A percentile compares a stretch with the other conserved stretches of the same genome.
phyloP scores from a whole-genome alignment of 1,284 basidiomycete species.

The Ustilago sp. region DNA sequence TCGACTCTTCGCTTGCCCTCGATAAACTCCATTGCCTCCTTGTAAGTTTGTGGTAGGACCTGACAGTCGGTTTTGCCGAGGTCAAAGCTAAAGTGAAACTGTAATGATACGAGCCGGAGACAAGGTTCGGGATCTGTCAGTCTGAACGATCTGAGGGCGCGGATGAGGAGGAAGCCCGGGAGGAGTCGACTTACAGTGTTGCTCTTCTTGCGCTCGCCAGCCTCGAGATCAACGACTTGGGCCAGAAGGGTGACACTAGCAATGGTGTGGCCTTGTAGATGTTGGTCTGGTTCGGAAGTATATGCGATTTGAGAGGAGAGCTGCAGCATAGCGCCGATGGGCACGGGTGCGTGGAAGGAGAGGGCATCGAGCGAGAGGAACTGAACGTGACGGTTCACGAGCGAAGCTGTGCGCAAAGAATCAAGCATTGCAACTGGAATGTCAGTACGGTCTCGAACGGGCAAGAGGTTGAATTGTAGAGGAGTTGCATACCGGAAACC shows the following conservation, averaged over 20 bases:
- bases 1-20: constrained; percentile 60
- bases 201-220: constrained; percentile 48
- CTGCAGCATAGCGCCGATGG: constrained; percentile 62
- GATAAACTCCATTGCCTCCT: constrained; percentile 64
- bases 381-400: constrained; percentile 66
- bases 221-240: constrained; percentile 58
- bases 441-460: constrained; percentile 12
- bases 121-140: too few species aligned
- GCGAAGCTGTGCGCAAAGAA: constrained; percentile 26
- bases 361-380: constrained; percentile 69
- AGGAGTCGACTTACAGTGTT: constrained; percentile 50
- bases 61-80: constrained; percentile 42
- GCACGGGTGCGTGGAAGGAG: constrained; percentile 62
- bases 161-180: background rate
- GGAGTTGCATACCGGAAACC: constrained; percentile 51
- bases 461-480: background rate
- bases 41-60: constrained; percentile 53
- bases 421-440: background rate
- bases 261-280: constrained; percentile 25
- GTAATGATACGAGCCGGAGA: background rate
- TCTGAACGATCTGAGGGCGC: too few species aligned
- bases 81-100: constrained; percentile 65
- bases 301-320: constrained; percentile 61
- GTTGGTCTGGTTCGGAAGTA: constrained; percentile 35
- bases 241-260: constrained; percentile 59